Evolutionary conservation across 1,139 yeast species (phyloP).

Genomic region (Yamadazyma taylorii): DNA sequence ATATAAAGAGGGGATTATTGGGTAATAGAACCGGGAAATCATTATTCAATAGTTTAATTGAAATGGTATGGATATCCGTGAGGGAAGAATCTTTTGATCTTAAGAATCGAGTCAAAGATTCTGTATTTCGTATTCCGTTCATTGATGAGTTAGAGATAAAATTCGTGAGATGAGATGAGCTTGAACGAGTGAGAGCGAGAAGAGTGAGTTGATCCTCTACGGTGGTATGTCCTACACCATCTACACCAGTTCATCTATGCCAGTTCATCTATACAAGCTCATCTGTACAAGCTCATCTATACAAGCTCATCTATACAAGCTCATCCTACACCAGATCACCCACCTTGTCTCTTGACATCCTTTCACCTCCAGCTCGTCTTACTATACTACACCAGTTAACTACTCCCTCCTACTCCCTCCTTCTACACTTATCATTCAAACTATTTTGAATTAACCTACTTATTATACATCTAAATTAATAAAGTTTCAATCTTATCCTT

Average conservation of each 20-base stretch:
- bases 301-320: no score
- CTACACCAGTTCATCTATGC: no score
- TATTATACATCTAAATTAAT: slow-evolving; percentile 59
- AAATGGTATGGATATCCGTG: slow-evolving; percentile 42
- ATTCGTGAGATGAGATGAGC: slow-evolving; percentile 7
- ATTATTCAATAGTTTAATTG: slow-evolving; percentile 42
- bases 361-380: no score
- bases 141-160: slow-evolving; percentile 10
- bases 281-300: no score
- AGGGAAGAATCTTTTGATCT: slow-evolving; percentile 54
- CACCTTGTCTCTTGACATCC: no score
- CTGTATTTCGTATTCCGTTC: slow-evolving; percentile 45
- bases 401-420: no score
- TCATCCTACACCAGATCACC: no score
- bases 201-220: no score
- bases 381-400: no score
- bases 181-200: neutral
- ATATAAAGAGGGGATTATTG: slow-evolving; percentile 54
- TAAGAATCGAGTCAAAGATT: slow-evolving; percentile 60
- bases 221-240: no score
- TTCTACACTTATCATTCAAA: no score
- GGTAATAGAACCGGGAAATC: slow-evolving; percentile 56
- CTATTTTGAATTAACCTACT: neutral
- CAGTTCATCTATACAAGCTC: no score
- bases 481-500: slow-evolving; percentile 99